These are phyloP conservation scores for Syncephalastrum sp. DNA, from an alignment of 371 early-diverging fungal genomes.

Conservation along the genomic window DNA sequence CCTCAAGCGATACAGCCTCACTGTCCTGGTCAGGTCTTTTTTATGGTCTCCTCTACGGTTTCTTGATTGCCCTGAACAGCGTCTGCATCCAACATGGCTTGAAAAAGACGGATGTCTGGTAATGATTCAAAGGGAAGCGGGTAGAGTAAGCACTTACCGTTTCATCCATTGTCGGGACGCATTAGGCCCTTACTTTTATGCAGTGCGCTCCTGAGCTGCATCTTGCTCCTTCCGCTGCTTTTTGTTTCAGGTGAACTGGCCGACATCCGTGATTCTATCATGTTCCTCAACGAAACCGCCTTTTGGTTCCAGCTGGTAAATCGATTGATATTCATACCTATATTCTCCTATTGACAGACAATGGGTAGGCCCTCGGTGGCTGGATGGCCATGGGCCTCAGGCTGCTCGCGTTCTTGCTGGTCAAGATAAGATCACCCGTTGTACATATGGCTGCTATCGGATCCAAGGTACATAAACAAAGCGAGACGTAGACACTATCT, in stretches of 20 bases:
- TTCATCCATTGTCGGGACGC: too few species aligned
- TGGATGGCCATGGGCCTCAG: conserved; percentile 12
- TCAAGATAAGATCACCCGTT: conserved; percentile 14
- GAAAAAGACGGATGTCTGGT: not conserved
- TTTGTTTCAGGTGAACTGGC: conserved; percentile 17
- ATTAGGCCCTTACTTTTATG: conserved; percentile 9
- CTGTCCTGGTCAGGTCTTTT: conserved; percentile 4
- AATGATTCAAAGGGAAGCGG: not conserved
- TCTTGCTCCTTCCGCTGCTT: conserved; percentile 4
- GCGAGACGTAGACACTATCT: not conserved
- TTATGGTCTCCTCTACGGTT: conserved; percentile 6
- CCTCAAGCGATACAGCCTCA: not conserved
- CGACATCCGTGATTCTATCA: conserved; percentile 1
- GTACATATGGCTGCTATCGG: conserved; percentile 10
- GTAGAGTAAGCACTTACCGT: too few species aligned
- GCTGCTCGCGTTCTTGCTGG: conserved; percentile 12
- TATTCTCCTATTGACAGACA: not conserved
- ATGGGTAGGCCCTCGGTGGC: conserved; percentile 11
- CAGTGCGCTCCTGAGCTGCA: not conserved
- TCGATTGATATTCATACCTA: not conserved
- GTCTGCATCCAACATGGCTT: not conserved
- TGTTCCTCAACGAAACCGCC: conserved; percentile 16
- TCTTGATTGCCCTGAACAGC: not conserved
- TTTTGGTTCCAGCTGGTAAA: conserved; percentile 24
- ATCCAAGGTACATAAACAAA: conserved; percentile 10